Percentiles rank a stretch among this genome's conserved stretches.
These are phyloP conservation scores for Tolypocladium paradoxum DNA, from an alignment of 2,329 filamentous ascomycete species.

Conservation along the genomic window DNA sequence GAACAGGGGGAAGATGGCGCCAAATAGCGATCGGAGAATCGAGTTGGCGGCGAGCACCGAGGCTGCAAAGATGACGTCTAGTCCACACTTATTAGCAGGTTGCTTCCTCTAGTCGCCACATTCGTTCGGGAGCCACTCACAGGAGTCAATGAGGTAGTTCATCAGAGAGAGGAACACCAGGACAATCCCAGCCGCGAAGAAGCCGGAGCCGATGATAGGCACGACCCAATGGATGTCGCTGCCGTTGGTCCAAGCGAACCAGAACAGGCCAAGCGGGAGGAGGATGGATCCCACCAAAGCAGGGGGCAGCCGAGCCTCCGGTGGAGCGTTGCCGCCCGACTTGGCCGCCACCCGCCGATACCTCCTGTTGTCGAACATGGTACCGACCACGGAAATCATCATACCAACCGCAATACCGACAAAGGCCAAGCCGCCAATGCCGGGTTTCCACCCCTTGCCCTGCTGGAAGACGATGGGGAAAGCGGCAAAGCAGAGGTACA, in stretches of 20 bases:
- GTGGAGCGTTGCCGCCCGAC: conserved; percentile 46
- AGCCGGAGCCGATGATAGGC: conserved; percentile 27
- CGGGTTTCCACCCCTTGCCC: conserved; percentile 44
- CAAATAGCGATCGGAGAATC: conserved; percentile 61
- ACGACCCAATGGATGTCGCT: conserved; percentile 47
- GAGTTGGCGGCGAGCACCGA: conserved; percentile 64
- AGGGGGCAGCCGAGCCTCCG: conserved; percentile 52
- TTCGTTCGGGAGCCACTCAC: conserved; percentile 11
- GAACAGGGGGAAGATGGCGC: conserved; percentile 63
- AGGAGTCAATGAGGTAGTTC: conserved; percentile 59
- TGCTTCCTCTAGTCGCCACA: neutral
- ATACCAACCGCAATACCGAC: conserved; percentile 55
- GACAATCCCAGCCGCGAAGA: conserved; percentile 47
- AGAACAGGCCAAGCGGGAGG: conserved; percentile 51
- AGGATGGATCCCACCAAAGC: conserved; percentile 47
- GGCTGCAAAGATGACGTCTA: conserved; percentile 63
- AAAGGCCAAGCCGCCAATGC: conserved; percentile 51
- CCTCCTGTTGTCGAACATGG: conserved; percentile 40
- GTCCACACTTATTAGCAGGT: conserved; percentile 6
- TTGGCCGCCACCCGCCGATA: conserved; percentile 34
- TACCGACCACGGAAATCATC: conserved; percentile 42
- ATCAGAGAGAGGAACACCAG: conserved; percentile 55
- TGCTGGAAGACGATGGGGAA: conserved; percentile 53
- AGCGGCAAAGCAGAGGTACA: conserved; percentile 44
- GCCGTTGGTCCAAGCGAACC: conserved; percentile 55